Base-by-base conservation (phyloP, 176 grass and related monocot species). In the Cymbopogon citratus region DNA sequence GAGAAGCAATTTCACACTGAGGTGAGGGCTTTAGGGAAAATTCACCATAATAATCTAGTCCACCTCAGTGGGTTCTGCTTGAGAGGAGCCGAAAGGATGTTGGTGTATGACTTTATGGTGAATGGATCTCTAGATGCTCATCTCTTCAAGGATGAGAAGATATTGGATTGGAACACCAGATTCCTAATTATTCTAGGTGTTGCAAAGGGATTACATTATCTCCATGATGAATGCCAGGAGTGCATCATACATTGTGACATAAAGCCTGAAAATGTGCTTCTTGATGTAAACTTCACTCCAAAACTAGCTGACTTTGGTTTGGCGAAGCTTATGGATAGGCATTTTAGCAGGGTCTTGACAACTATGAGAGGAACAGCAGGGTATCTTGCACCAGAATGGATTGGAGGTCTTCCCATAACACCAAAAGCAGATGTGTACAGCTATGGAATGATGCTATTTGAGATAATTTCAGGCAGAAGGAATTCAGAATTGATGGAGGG, bases 241-340 rank as follows among this genome's bases (percentile, higher is more conserved):
- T 49, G 46, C 46, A 49, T 85, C 70, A 72, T 41, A 27, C 56
- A 24, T 77, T 6, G 34, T 51, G 5, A 35, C 38, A 65, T 73
- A 66, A 91, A 91, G 33, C 71, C 85, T 1, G 81, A 87, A 25
- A 91, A 91, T 78, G 33, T 91, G 72, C 71, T 91, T 38, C 15
- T 91, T 7, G 71, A 85, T 34, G 44, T 1, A 46, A 5, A 46
- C 13, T 46, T 46, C 44, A 39, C 7, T 28, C 39, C 81, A 13
- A 85, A 85, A 63, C n/a, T 88, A 4, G 52, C 89, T 66, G 85
- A 91, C 21, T 85, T 91, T 4, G 81, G 89, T 21, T 74, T 88
- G 56, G 85, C 81, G 1, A 91, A 91, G 72, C 89, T 88, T 36
- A 59, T 88, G 3, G 77, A 73, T 5, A n/a, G 71, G 5, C 34